These are phyloP conservation scores for Scytalidium lignicola DNA, from an alignment of 2,329 filamentous ascomycete genomes.

Conservation along the genomic window DNA sequence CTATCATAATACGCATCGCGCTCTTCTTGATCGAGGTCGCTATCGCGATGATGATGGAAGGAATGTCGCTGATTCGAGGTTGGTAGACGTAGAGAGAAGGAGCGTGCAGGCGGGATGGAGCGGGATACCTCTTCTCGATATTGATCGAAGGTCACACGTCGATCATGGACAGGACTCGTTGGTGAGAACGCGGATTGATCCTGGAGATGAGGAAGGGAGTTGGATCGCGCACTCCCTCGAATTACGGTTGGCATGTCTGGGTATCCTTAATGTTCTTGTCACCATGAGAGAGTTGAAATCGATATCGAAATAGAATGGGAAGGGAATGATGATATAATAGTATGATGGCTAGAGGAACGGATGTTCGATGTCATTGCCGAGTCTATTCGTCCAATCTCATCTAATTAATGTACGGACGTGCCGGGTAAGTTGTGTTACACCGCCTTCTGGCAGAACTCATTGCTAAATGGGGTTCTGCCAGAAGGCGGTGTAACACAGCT, in stretches of 20 bases:
- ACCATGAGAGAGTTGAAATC: too few species aligned
- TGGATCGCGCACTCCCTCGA: background rate
- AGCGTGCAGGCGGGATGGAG: constrained; percentile 4
- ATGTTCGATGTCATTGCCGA: too few species aligned
- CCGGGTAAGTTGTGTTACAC: too few species aligned
- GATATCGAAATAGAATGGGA: too few species aligned
- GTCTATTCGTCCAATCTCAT: too few species aligned
- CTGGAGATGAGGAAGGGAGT: background rate
- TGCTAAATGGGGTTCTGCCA: too few species aligned
- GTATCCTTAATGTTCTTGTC: too few species aligned
- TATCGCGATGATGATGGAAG: constrained; percentile 6
- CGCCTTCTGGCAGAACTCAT: too few species aligned
- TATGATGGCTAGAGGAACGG: too few species aligned
- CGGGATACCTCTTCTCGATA: constrained; percentile 7
- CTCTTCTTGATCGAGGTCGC: constrained; percentile 9
- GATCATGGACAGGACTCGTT: background rate
- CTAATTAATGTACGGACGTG: too few species aligned
- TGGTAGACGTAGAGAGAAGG: constrained; percentile 2
- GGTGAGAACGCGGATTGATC: background rate
- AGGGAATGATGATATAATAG: too few species aligned
- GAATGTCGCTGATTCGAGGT: constrained; percentile 8
- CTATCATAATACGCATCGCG: constrained; percentile 17
- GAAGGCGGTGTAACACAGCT: too few species aligned
- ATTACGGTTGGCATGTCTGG: background rate
- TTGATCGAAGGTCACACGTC: constrained; percentile 15